These are phyloP conservation scores for Aethionema arabicum DNA, from an alignment of 345 rosid species.

Conservation along the genomic window DNA sequence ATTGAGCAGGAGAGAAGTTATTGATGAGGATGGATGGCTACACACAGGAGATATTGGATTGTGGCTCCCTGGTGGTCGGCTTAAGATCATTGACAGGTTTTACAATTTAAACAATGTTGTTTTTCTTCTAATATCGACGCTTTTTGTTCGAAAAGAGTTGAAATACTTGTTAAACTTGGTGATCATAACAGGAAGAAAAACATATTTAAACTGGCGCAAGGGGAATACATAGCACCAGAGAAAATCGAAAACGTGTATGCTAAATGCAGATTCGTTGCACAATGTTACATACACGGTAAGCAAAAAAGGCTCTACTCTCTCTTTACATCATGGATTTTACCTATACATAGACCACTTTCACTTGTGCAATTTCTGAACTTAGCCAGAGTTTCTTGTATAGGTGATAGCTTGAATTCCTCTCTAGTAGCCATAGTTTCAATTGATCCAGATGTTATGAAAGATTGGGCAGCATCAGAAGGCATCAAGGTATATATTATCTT, in stretches of 20 bases:
- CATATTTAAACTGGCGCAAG: constrained; percentile 96
- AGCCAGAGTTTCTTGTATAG: constrained; percentile 40
- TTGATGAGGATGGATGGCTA: constrained; percentile 86
- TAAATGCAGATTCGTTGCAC: constrained; percentile 73
- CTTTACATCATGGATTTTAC: not conserved
- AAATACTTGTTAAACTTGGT: constrained; percentile 9
- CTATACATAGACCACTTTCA: constrained; percentile 6
- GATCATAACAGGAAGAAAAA: constrained; percentile 57
- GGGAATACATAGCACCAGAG: constrained; percentile 98
- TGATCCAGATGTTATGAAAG: constrained; percentile 71
- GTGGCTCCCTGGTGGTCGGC: constrained; percentile 90
- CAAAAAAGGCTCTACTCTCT: constrained; percentile 5
- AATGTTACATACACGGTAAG: constrained; percentile 84
- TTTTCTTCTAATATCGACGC: not conserved
- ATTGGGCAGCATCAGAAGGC: constrained; percentile 74
- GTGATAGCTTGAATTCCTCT: constrained; percentile 81
- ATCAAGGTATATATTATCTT: constrained; percentile 55
- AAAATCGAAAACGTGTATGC: constrained; percentile 92
- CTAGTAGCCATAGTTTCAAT: constrained; percentile 74
- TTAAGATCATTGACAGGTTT: constrained; percentile 91
- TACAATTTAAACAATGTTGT: constrained; percentile 6
- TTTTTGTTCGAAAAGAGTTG: not conserved
- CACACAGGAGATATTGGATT: constrained; percentile 91
- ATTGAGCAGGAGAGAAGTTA: constrained; percentile 68
- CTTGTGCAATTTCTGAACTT: constrained; percentile 20